Percentiles rank a stretch among this genome's conserved stretches.
These are phyloP conservation scores for Ophiocordyceps camponoti-saundersi DNA, from an alignment of 2,329 filamentous ascomycete genomes.

Conservation along the genomic window DNA sequence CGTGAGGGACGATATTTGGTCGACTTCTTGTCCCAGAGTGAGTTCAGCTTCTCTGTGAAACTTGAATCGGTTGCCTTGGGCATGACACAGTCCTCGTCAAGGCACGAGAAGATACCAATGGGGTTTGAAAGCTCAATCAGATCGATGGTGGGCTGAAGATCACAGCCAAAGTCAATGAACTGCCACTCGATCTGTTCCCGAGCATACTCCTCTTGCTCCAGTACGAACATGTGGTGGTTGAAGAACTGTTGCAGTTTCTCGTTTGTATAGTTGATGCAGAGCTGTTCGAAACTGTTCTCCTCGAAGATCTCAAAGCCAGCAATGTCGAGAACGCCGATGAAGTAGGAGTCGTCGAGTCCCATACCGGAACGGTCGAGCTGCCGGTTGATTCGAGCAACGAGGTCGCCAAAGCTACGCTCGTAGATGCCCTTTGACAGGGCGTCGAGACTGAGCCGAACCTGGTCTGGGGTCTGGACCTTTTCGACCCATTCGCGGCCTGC, in stretches of 20 bases:
- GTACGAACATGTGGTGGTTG: conserved; percentile 99
- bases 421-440: conserved; percentile 95
- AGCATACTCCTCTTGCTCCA: conserved; percentile 96
- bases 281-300: conserved; percentile 93
- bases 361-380: conserved; percentile 78
- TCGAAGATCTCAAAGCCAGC: conserved; percentile 99
- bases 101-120: conserved; percentile 95
- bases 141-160: conserved; percentile 93
- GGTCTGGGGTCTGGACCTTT: conserved; percentile 93
- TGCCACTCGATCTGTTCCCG: conserved; percentile 98
- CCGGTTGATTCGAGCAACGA: conserved; percentile 80
- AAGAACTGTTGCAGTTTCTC: conserved; percentile 99
- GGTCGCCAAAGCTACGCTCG: conserved; percentile 83
- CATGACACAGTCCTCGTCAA: conserved; percentile 98
- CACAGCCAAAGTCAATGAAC: conserved; percentile 96
- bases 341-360: conserved; percentile 75
- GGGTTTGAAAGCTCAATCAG: conserved; percentile 91
- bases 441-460: conserved; percentile 78
- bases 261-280: conserved; percentile 99
- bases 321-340: conserved; percentile 97
- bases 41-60: conserved; percentile 96
- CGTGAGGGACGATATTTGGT: conserved; percentile 82
- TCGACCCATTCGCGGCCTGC: conserved; percentile 96
- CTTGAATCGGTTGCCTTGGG: conserved; percentile 94
- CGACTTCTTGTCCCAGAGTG: conserved; percentile 90